Evolutionary conservation across 129 eudicot genomes (phyloP).

Genomic region (Centaurea solstitialis): DNA sequence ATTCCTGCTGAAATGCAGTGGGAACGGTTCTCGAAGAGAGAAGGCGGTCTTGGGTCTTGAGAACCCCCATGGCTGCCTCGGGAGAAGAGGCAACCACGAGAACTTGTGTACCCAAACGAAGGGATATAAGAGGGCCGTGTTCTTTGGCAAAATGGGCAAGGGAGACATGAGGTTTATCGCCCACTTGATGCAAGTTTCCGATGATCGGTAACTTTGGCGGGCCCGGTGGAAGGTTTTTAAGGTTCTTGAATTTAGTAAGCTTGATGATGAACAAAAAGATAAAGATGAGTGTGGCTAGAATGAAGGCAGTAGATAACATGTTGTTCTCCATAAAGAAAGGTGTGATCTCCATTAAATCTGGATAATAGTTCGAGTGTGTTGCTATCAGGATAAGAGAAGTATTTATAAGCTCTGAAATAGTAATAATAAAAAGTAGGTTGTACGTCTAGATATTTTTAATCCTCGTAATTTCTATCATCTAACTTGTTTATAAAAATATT

Average conservation of each 20-base stretch:
- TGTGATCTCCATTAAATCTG: background rate
- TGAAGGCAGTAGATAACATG: background rate
- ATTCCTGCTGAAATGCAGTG: background rate
- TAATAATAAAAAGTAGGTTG: too few relatives aligned
- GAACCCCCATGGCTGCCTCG: slow-evolving; percentile 8
- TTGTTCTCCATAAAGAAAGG: background rate
- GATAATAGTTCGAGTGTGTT: background rate
- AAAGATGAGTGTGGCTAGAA: background rate
- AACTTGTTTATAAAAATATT: too few relatives aligned
- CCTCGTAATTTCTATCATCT: too few relatives aligned
- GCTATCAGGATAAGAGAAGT: background rate
- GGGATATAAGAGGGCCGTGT: slow-evolving; percentile 23
- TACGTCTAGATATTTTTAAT: too few relatives aligned
- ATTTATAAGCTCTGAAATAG: background rate
- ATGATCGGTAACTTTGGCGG: slow-evolving; percentile 20
- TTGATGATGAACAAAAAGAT: background rate
- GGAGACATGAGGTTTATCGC: slow-evolving; percentile 13
- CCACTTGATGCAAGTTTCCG: slow-evolving; percentile 27
- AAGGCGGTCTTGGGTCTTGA: slow-evolving; percentile 22
- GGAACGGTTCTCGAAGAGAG: slow-evolving; percentile 18
- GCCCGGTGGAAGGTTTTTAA: slow-evolving; percentile 21
- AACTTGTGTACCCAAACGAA: slow-evolving; percentile 20
- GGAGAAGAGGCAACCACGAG: slow-evolving; percentile 22
- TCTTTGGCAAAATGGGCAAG: slow-evolving; percentile 5
- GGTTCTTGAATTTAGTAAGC: background rate